Percentiles rank a stretch among this genome's conserved stretches.
Evolutionary conservation across 2,329 filamentous ascomycete species (phyloP).

Genomic region (Aspergillus chevalieri): DNA sequence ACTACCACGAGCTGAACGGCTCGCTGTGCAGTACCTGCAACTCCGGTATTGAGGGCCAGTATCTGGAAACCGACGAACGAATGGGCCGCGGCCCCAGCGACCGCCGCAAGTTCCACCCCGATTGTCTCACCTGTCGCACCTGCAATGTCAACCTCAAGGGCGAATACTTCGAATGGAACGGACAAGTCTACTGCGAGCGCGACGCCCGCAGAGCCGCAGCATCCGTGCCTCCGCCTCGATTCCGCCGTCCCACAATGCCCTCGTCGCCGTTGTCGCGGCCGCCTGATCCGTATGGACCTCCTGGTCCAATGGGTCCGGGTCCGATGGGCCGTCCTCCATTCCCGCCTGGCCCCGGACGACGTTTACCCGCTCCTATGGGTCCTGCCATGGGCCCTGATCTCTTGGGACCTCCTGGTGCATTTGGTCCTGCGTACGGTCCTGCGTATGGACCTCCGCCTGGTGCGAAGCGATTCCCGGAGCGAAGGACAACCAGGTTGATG

Average conservation of each 20-base stretch:
- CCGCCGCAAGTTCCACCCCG: slow-evolving; percentile 72
- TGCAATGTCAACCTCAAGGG: slow-evolving; percentile 69
- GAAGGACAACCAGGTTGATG: slow-evolving; percentile 45
- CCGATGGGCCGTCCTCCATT: slow-evolving; percentile 1
- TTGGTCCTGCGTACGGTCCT: slow-evolving; percentile 19
- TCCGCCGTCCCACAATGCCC: slow-evolving; percentile 27
- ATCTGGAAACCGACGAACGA: slow-evolving; percentile 68
- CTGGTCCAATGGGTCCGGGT: slow-evolving; percentile 13
- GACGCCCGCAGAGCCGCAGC: slow-evolving; percentile 63
- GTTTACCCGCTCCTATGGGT: slow-evolving; percentile 1
- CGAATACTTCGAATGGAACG: slow-evolving; percentile 86
- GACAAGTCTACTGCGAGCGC: slow-evolving; percentile 74
- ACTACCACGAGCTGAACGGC: slow-evolving; percentile 88
- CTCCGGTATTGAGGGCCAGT: slow-evolving; percentile 85
- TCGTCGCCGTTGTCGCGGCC: slow-evolving; percentile 28
- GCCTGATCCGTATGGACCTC: slow-evolving; percentile 4
- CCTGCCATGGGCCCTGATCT: slow-evolving; percentile 8
- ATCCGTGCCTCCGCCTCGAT: slow-evolving; percentile 31
- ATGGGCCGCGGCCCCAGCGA: slow-evolving; percentile 26
- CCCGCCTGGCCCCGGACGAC: neutral
- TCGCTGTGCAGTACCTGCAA: slow-evolving; percentile 77
- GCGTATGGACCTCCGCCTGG: slow-evolving; percentile 19
- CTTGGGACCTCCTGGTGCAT: slow-evolving; percentile 15
- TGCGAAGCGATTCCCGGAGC: slow-evolving; percentile 41
- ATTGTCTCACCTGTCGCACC: slow-evolving; percentile 73